Base-by-base conservation (phyloP, 495 filamentous ascomycete species). In the Neurospora tetrasperma region DNA sequence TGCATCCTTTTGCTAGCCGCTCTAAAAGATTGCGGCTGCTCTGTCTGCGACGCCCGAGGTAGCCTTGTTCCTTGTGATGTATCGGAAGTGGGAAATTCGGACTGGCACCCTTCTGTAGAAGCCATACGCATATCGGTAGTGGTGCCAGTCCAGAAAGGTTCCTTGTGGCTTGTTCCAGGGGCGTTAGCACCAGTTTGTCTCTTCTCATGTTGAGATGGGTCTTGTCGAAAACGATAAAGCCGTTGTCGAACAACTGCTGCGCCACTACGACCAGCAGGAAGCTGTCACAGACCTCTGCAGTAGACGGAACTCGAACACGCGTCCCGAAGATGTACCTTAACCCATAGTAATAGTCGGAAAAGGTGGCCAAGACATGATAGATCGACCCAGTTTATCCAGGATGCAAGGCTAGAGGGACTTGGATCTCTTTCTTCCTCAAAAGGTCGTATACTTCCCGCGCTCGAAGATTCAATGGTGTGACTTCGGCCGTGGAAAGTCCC, bases 121-220 rank as follows among this genome's bases (percentile, higher is more conserved):
- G 10, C 44, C 44, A 48, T 4, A 48, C 0, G 10, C 44, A 48
- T 20, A 23, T 9, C 1, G 44, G n/a, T 5, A 48, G n/a, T n/a
- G n/a, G n/a, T n/a, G 9, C 9, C 4, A 48, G 3, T 20, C 9
- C 3, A 48, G 0, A 0, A 0, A 48, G 23, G 0, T 20, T 0
- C 0, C 0, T 0, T 11, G 44, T 5, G n/a, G 44, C 44, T 23
- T 9, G 23, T 0, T 11, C 1, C 0, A 48, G n/a, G 11, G 44
- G 44, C 10, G 44, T 48, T n/a, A 1, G 0, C 42, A n/a, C 42
- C 42, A 8, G 0, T 3, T 44, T 16, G n/a, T n/a, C n/a, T n/a
- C n/a, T n/a, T n/a, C n/a, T n/a, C n/a, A n/a, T n/a, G n/a, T n/a
- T n/a, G n/a, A n/a, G n/a, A n/a, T n/a, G n/a, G n/a, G n/a, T n/a